phyloP scores from a whole-genome alignment of 2,329 filamentous ascomycete genomes.

The Corniculantispora saksenae region DNA sequence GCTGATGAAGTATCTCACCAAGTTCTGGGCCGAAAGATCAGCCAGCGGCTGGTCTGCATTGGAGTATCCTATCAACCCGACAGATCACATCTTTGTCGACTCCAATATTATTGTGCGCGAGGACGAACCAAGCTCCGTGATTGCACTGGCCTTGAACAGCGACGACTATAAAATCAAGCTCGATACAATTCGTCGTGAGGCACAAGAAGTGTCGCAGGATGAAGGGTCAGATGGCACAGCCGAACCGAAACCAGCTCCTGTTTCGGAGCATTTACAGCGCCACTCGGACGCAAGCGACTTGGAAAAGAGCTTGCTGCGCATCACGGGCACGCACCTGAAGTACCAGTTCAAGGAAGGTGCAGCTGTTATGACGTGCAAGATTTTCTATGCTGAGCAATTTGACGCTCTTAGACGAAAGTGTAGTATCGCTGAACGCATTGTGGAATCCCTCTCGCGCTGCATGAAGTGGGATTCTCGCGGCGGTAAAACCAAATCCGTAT shows the following conservation, averaged over 20 bases:
- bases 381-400: conserved; percentile 98
- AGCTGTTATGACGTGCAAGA: conserved; percentile 96
- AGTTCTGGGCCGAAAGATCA: conserved; percentile 97
- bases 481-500: conserved; percentile 96
- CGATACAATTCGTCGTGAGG: conserved; percentile 60
- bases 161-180: conserved; percentile 85
- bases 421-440: conserved; percentile 87
- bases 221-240: conserved; percentile 32
- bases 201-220: conserved; percentile 43
- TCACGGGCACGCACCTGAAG: conserved; percentile 89
- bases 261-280: conserved; percentile 40
- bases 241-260: conserved; percentile 32
- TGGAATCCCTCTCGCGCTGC: conserved; percentile 92
- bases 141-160: conserved; percentile 87
- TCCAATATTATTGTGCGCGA: conserved; percentile 96
- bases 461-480: conserved; percentile 98
- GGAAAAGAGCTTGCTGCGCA: conserved; percentile 80
- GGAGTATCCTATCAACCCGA: conserved; percentile 85
- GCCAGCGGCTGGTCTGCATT: conserved; percentile 91
- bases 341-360: conserved; percentile 93
- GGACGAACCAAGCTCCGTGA: conserved; percentile 94
- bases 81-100: conserved; percentile 95
- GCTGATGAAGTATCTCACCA: conserved; percentile 91
- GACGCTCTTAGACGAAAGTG: conserved; percentile 92
- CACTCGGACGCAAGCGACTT: conserved; percentile 68